These are phyloP conservation scores for Saussurea involucrata DNA, from an alignment of 129 eudicot species.

Conservation along the genomic window DNA sequence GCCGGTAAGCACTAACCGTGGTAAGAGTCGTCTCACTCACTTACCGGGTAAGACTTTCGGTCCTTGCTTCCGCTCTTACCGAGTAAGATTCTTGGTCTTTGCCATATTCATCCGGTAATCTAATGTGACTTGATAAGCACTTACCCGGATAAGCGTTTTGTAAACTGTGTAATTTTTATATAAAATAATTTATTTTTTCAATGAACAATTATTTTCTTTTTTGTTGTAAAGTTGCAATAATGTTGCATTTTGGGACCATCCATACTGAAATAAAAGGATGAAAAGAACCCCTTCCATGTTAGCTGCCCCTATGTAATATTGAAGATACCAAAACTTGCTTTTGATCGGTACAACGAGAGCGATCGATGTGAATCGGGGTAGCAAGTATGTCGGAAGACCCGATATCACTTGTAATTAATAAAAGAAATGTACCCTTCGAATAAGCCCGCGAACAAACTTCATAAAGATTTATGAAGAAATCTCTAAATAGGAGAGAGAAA, in stretches of 20 bases:
- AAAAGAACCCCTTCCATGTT: slow-evolving; percentile 30
- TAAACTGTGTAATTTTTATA: neutral
- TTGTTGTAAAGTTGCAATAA: slow-evolving; percentile 21
- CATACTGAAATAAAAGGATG: slow-evolving; percentile 12
- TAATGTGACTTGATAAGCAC: too few relatives aligned
- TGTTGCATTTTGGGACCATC: slow-evolving; percentile 22
- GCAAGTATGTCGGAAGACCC: neutral
- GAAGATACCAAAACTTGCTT: neutral
- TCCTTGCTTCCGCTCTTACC: too few relatives aligned
- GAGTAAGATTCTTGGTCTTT: too few relatives aligned
- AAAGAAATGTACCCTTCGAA: neutral
- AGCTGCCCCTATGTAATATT: slow-evolving; percentile 14
- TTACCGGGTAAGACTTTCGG: too few relatives aligned
- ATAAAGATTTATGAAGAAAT: too few relatives aligned
- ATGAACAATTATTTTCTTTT: slow-evolving; percentile 1
- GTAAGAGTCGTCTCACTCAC: too few relatives aligned
- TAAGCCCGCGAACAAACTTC: neutral
- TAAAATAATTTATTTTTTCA: neutral
- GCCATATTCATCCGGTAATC: too few relatives aligned
- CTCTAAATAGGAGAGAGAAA: too few relatives aligned
- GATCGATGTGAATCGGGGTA: neutral
- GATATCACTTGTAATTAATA: neutral
- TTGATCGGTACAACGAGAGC: neutral
- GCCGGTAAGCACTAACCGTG: too few relatives aligned
- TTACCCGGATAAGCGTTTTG: too few relatives aligned